Percentiles rank a stretch among this genome's conserved stretches.
Evolutionary conservation across 495 filamentous ascomycete species (phyloP).

Genomic region (Hypoxylon perforatum): DNA sequence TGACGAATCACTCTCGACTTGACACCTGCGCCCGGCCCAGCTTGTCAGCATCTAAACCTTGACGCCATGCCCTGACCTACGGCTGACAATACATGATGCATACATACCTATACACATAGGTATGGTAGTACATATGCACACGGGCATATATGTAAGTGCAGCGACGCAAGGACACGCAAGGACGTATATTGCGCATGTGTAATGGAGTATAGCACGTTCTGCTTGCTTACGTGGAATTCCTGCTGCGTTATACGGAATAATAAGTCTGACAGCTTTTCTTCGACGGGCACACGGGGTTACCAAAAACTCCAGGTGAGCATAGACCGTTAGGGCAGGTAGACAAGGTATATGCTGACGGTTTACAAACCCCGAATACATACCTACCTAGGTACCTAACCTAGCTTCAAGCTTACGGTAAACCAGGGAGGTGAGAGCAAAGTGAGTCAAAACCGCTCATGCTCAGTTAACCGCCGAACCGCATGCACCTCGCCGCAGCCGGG

Average conservation of each 20-base stretch:
- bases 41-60: conserved; percentile 33
- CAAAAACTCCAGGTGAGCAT: conserved; percentile 12
- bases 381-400: conserved; percentile 13
- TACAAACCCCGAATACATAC: background rate
- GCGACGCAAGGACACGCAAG: conserved; percentile 12
- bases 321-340: conserved; percentile 10
- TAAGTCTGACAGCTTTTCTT: conserved; percentile 11
- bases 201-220: conserved; percentile 3
- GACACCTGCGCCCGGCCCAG: conserved; percentile 7
- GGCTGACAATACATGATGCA: conserved; percentile 15
- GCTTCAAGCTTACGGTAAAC: conserved; percentile 24
- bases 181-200: background rate
- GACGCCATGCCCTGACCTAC: conserved; percentile 16
- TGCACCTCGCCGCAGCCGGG: conserved; percentile 38
- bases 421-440: background rate
- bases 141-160: conserved; percentile 2
- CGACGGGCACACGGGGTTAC: conserved; percentile 1
- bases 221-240: conserved; percentile 29
- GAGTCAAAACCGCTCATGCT: conserved; percentile 15
- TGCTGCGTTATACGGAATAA: conserved; percentile 5
- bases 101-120: too few species aligned
- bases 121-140: too few species aligned
- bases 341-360: conserved; percentile 24
- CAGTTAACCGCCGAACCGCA: conserved; percentile 29
- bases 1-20: conserved; percentile 32